Evolutionary conservation across 1,284 basidiomycete genomes (phyloP).

Genomic region (Ganoderma resinaceum): DNA sequence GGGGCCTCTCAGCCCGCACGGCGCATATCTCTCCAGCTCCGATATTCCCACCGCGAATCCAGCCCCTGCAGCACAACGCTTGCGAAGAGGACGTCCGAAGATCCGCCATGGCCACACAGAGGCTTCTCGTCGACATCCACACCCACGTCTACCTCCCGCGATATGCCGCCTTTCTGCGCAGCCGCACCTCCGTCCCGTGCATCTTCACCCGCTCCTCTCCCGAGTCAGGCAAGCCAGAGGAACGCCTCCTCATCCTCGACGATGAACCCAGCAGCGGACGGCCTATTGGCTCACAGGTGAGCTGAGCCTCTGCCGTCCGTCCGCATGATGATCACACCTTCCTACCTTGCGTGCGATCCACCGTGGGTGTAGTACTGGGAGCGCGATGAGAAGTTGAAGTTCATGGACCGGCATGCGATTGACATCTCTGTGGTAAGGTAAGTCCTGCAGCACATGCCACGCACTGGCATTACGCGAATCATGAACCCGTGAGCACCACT

Average conservation of each 20-base stretch:
- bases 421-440: constrained; percentile 74
- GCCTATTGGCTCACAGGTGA: constrained; percentile 66
- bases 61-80: neutral
- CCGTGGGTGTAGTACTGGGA: constrained; percentile 75
- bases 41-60: constrained; percentile 4
- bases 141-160: constrained; percentile 84
- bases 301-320: constrained; percentile 16
- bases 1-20: too few species aligned
- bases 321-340: neutral
- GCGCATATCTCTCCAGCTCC: neutral
- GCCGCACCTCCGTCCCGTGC: constrained; percentile 67
- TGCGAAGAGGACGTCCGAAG: too few species aligned
- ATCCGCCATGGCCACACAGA: constrained; percentile 36
- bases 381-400: constrained; percentile 74
- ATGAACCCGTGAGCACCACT: neutral
- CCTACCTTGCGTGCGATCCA: constrained; percentile 31
- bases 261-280: constrained; percentile 80
- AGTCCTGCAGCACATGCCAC: neutral
- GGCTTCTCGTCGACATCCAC: constrained; percentile 77
- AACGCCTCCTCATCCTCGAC: constrained; percentile 77
- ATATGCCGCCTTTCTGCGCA: constrained; percentile 70
- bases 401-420: constrained; percentile 81
- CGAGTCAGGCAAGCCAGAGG: constrained; percentile 54
- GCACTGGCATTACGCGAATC: neutral
- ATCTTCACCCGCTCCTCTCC: constrained; percentile 62